phyloP scores from a whole-genome alignment of 2,329 filamentous ascomycete genomes.

The Decorospora gaudefroyi region DNA sequence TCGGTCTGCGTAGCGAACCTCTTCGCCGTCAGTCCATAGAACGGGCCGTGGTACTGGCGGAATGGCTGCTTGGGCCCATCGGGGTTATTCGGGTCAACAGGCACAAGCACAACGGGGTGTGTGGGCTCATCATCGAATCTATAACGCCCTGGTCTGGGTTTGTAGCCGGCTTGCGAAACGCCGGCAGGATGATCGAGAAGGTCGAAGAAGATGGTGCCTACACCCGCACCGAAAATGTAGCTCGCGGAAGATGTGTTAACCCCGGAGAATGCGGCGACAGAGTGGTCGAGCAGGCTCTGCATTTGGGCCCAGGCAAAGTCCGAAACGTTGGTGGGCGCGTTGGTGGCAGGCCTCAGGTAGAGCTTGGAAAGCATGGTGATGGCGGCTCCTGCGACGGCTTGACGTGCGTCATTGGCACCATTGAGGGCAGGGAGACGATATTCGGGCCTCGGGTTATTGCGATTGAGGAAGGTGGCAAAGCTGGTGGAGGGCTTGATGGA shows the following conservation, averaged over 20 bases:
- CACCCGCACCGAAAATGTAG: slow-evolving; percentile 28
- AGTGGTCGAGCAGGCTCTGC: slow-evolving; percentile 9
- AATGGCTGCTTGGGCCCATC: slow-evolving; percentile 23
- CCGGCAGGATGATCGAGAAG: slow-evolving; percentile 22
- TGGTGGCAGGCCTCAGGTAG: slow-evolving; percentile 15
- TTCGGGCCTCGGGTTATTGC: slow-evolving; percentile 4
- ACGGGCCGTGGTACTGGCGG: slow-evolving; percentile 26
- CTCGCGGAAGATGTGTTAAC: slow-evolving; percentile 22
- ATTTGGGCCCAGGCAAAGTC: slow-evolving; percentile 18
- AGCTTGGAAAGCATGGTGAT: slow-evolving; percentile 22
- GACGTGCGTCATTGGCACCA: slow-evolving; percentile 22
- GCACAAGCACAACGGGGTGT: slow-evolving; percentile 28
- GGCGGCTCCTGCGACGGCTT: slow-evolving; percentile 30
- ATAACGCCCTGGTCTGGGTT: slow-evolving; percentile 23
- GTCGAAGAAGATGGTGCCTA: slow-evolving; percentile 24
- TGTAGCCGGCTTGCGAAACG: slow-evolving; percentile 19
- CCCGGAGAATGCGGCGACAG: slow-evolving; percentile 8
- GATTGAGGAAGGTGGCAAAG: slow-evolving; percentile 23
- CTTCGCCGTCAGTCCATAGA: slow-evolving; percentile 31
- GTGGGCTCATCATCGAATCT: slow-evolving; percentile 35
- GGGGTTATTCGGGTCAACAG: slow-evolving; percentile 29
- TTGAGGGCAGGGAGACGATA: slow-evolving; percentile 16
- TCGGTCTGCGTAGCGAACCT: slow-evolving; percentile 25
- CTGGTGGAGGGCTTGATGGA: slow-evolving; percentile 19
- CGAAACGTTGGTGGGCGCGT: slow-evolving; percentile 12